Base-by-base conservation (phyloP, 169 alveolate species). In the Besnoitia besnoiti region DNA sequence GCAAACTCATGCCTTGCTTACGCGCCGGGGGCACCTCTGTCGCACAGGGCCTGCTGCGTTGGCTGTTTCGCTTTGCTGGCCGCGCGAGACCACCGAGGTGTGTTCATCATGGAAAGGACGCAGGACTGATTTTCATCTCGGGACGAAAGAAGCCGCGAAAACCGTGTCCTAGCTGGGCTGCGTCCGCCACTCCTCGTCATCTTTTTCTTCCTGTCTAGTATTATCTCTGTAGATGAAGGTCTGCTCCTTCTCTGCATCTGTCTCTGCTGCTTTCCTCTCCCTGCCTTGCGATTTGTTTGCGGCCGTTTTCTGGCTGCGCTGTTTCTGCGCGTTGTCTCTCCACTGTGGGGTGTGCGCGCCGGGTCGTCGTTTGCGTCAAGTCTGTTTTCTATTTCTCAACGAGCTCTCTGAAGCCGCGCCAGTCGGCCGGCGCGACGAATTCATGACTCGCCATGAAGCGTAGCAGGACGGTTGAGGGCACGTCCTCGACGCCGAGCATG, bases 391-490 rank as follows among this genome's bases (percentile, higher is more conserved):
- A 97, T 90, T 97, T 96, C 90, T 96, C 97, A 40, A 97, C 94
- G 67, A 97, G 95, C 46, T 87, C 96, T 85, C 99, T 91, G 82
- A 92, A 97, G 21, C 99, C 99, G 82, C 95, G 95, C 99, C 99
- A 98, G 92, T 96, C 96, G 44, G 67, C 87, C 24, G 98, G 98
- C 44, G 98, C 95, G 84, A 77, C 91, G 93, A 82, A 96, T 89
- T 95, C 94, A 80, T 90, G 55, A 82, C 95, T 92, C 55, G 90
- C 92, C 95, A 98, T 96, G 90, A 94, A 97, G 44, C 95, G 84
- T 62, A 96, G 91, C 61, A 98, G 91, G n/a, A 97, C 94, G 51
- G 91, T 77, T 79, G 98, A 92, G 40, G 99, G 98, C 40, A 98
- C 98, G 94, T 97, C 96, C 77, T 85, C 94, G 40, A 49, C 88